A percentile compares a stretch with the other conserved stretches of the same genome.
Conservation (phyloP, 1,284 basidiomycete genomes). For the Moesziomyces sp. region DNA sequence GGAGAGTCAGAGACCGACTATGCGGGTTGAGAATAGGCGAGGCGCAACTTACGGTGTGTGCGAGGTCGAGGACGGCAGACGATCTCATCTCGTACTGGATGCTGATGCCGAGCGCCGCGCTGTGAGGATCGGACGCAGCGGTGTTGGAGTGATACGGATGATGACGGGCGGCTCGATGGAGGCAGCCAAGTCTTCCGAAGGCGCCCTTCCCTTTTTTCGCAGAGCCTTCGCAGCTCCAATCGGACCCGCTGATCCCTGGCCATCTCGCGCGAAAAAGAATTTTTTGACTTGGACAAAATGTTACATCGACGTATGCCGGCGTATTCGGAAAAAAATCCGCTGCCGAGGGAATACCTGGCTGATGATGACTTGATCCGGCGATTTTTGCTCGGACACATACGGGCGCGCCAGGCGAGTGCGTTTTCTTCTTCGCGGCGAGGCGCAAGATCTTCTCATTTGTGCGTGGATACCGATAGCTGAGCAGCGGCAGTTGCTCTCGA, state of each 20-base stretch:
- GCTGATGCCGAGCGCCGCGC: slow-evolving; percentile 2
- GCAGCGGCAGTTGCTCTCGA: background rate
- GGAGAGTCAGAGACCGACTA: background rate
- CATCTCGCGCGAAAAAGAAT: background rate
- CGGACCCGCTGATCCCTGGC: too few species aligned
- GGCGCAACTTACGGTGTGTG: slow-evolving; percentile 34
- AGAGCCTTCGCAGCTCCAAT: background rate
- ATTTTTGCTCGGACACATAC: background rate
- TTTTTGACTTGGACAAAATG: too few species aligned
- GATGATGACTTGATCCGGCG: background rate
- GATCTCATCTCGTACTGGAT: slow-evolving; percentile 40
- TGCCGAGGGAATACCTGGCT: background rate
- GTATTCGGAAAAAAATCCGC: background rate
- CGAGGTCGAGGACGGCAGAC: slow-evolving; percentile 26
- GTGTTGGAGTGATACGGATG: background rate
- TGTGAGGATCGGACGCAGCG: background rate
- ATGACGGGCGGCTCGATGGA: background rate
- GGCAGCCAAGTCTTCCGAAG: background rate
- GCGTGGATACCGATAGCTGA: too few species aligned
- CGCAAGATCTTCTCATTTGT: too few species aligned
- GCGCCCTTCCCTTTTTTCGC: background rate
- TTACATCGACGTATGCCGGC: too few species aligned
- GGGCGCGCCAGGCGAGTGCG: too few species aligned
- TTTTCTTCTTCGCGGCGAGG: slow-evolving; percentile 2
- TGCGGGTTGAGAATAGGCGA: background rate